Evolutionary conservation across 306 rosid species (phyloP).

Genomic region (Trifolium subterraneum): DNA sequence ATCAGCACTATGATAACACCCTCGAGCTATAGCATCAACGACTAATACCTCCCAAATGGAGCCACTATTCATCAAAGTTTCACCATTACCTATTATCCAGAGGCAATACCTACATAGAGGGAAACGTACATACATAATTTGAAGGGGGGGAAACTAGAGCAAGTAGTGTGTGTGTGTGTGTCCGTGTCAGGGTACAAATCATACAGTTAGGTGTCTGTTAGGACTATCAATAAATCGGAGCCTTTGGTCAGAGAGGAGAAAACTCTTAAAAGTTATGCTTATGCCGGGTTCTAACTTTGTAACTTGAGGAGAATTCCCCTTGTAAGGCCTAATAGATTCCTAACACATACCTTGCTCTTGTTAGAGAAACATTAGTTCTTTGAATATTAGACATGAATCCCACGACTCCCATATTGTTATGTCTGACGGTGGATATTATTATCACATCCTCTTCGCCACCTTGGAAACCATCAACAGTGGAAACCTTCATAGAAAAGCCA

Average conservation of each 20-base stretch:
- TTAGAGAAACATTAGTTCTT: conserved; percentile 66
- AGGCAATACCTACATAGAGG: conserved; percentile 57
- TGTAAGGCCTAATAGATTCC: conserved; percentile 9
- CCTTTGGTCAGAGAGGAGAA: too few species aligned
- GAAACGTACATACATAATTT: not conserved
- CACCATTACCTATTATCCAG: conserved; percentile 62
- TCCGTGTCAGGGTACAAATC: conserved; percentile 17
- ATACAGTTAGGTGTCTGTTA: not conserved
- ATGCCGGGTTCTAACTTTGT: too few species aligned
- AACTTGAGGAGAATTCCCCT: too few species aligned
- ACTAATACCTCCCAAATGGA: conserved; percentile 55
- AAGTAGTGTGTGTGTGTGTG: not conserved
- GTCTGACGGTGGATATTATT: conserved; percentile 52
- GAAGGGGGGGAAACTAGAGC: not conserved
- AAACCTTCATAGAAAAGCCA: conserved; percentile 53
- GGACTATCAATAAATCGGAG: too few species aligned
- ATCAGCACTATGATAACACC: conserved; percentile 56
- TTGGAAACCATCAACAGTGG: conserved; percentile 74
- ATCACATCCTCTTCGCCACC: conserved; percentile 75
- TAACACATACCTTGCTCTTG: conserved; percentile 61
- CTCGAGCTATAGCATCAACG: conserved; percentile 46
- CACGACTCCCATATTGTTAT: conserved; percentile 49
- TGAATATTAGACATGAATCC: conserved; percentile 61
- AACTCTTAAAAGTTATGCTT: too few species aligned
- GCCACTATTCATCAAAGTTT: conserved; percentile 51